Conservation (phyloP, 2,329 filamentous ascomycete species). For the Trichoderma sp. region DNA sequence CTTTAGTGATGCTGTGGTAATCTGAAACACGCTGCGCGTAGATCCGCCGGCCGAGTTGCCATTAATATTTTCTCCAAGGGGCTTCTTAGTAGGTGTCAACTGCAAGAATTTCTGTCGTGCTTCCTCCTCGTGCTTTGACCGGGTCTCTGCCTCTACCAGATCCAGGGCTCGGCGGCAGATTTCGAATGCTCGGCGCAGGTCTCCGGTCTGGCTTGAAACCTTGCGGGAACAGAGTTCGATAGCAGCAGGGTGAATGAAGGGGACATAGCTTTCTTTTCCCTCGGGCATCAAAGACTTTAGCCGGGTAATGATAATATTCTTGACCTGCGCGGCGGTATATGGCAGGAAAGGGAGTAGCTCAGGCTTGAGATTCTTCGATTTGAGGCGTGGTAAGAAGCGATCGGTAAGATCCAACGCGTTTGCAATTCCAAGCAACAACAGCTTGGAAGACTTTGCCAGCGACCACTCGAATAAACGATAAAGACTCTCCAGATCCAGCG, state of each 20-base stretch:
- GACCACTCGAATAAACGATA: constrained; percentile 98
- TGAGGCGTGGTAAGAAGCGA: constrained; percentile 89
- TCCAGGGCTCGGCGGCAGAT: constrained; percentile 90
- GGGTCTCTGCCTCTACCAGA: constrained; percentile 82
- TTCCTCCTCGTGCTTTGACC: constrained; percentile 69
- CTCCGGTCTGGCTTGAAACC: constrained; percentile 90
- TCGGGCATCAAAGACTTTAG: constrained; percentile 73
- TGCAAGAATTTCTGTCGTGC: constrained; percentile 60
- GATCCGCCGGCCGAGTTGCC: constrained; percentile 48
- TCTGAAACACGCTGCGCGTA: constrained; percentile 51
- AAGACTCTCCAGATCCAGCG: constrained; percentile 82
- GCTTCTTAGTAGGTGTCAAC: constrained; percentile 72
- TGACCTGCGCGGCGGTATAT: constrained; percentile 86
- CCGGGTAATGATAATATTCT: constrained; percentile 80
- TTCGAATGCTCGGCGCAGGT: constrained; percentile 93
- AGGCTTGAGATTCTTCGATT: constrained; percentile 89
- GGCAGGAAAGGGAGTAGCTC: constrained; percentile 89
- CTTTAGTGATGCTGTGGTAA: constrained; percentile 59
- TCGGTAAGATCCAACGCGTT: constrained; percentile 96
- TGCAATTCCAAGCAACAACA: constrained; percentile 88
- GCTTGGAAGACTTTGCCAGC: constrained; percentile 74
- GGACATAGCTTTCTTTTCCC: constrained; percentile 65
- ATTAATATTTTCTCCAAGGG: constrained; percentile 82
- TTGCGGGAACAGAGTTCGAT: constrained; percentile 95
- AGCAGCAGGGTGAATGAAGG: constrained; percentile 91